phyloP scores from a whole-genome alignment of 495 filamentous ascomycete genomes.

The Talaromyces liani region DNA sequence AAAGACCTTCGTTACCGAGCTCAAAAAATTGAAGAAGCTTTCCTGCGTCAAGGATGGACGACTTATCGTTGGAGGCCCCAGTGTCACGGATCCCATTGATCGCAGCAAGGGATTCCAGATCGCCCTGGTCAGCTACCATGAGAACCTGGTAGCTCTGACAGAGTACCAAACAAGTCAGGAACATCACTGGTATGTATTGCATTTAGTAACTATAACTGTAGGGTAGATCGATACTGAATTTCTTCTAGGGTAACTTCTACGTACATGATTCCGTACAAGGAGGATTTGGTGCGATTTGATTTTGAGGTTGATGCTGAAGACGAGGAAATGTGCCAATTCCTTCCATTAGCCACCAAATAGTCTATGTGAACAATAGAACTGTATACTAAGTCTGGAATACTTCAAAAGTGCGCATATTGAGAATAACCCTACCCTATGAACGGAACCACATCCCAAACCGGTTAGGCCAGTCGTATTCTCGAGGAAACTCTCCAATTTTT shows the following conservation, averaged over 20 bases:
- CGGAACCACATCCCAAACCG: no score
- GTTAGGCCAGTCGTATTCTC: no score
- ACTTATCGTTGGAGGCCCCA: slow-evolving; percentile 38
- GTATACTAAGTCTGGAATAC: no score
- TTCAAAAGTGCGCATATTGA: no score
- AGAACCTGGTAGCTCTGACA: slow-evolving; percentile 28
- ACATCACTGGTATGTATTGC: slow-evolving; percentile 30
- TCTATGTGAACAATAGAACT: no score
- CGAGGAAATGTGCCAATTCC: slow-evolving; percentile 13
- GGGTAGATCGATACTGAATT: no score
- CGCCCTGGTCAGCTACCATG: slow-evolving; percentile 38
- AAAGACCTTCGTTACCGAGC: slow-evolving; percentile 30
- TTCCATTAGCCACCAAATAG: not conserved
- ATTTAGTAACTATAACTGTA: no score
- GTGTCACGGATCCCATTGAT: slow-evolving; percentile 35
- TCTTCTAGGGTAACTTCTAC: slow-evolving; percentile 29
- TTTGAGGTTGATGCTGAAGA: slow-evolving; percentile 38
- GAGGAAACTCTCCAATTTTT: no score
- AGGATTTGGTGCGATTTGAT: slow-evolving; percentile 43
- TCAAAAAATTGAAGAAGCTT: slow-evolving; percentile 34
- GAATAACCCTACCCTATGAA: no score
- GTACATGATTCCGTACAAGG: slow-evolving; percentile 39
- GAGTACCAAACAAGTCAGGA: slow-evolving; percentile 42
- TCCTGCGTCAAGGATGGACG: slow-evolving; percentile 31
- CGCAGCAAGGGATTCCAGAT: slow-evolving; percentile 41